A percentile compares a stretch with the other conserved stretches of the same genome.
Evolutionary conservation across 208 protist species (phyloP).

Genomic region (Crithidia mellificae): DNA sequence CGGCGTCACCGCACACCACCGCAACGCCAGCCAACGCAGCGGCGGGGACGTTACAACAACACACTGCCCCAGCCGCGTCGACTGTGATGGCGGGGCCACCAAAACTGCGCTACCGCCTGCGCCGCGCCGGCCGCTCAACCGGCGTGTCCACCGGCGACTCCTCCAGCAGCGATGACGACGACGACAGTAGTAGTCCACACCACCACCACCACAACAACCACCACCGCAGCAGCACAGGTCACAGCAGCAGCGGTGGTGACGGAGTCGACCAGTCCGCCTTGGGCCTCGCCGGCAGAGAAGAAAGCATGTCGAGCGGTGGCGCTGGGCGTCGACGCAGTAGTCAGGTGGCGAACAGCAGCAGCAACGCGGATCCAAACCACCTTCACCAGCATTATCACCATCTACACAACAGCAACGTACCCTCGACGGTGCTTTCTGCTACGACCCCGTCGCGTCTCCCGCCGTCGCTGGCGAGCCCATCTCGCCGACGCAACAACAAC

Average conservation of each 20-base stretch:
- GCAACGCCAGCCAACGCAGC: not conserved
- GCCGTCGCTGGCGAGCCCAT: constrained; percentile 8
- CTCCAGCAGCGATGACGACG: constrained; percentile 8
- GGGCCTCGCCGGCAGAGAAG: too few species aligned
- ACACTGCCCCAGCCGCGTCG: not conserved
- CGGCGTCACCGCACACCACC: not conserved
- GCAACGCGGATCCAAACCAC: too few species aligned
- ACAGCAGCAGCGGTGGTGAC: constrained; percentile 7
- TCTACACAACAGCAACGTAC: too few species aligned
- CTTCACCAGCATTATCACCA: too few species aligned
- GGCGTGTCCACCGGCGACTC: constrained; percentile 4
- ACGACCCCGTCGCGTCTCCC: constrained; percentile 1
- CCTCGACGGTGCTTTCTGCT: not conserved
- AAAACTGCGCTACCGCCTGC: constrained; percentile 3
- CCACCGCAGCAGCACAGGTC: constrained; percentile 2
- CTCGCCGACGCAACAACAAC: not conserved
- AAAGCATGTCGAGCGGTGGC: too few species aligned
- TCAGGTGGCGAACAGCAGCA: too few species aligned
- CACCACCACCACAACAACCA: not conserved
- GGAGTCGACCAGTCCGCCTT: too few species aligned
- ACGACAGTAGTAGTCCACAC: not conserved
- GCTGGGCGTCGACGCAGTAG: not conserved
- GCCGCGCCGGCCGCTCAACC: not conserved
- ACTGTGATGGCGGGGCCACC: not conserved
- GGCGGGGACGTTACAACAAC: too few species aligned